Evolutionary conservation across 495 filamentous ascomycete genomes (phyloP).

Genomic region (Pyrenula massariospora): DNA sequence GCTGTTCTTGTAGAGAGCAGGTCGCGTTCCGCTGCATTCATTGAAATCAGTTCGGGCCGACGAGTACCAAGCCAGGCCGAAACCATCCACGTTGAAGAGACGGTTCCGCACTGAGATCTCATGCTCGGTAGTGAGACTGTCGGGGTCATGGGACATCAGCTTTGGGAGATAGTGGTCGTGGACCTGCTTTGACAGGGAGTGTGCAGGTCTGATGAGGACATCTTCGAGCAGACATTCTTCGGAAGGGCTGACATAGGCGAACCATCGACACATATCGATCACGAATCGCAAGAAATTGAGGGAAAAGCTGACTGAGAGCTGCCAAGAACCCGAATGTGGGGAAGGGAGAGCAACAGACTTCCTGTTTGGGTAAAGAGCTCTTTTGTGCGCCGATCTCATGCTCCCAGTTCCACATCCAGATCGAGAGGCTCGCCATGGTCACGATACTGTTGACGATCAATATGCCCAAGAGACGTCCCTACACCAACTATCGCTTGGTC

Average conservation of each 20-base stretch:
- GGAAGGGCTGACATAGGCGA: conserved; percentile 15
- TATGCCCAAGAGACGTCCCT: no score
- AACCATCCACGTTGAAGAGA: conserved; percentile 36
- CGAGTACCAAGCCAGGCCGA: conserved; percentile 33
- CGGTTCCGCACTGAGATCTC: conserved; percentile 28
- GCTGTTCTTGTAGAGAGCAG: conserved; percentile 33
- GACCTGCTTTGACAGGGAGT: conserved; percentile 31
- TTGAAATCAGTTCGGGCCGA: conserved; percentile 17
- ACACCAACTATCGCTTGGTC: no score
- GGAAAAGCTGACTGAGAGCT: no score
- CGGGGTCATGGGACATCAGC: conserved; percentile 27
- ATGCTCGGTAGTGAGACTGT: conserved; percentile 16
- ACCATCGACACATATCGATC: conserved; percentile 6
- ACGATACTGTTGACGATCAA: no score
- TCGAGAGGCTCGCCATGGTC: no score
- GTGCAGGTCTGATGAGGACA: conserved; percentile 17
- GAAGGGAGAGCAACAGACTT: not conserved
- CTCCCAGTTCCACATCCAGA: no score
- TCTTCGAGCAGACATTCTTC: conserved; percentile 20
- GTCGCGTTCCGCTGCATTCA: conserved; percentile 15
- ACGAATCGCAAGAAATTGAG: no score
- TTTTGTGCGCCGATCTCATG: no score
- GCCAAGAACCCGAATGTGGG: not conserved
- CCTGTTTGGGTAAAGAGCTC: not conserved
- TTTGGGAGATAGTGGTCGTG: conserved; percentile 36